Percentiles rank a stretch among this genome's conserved stretches.
Conservation (phyloP, 768 basidiomycete genomes). For the Collybiopsis confluens region DNA sequence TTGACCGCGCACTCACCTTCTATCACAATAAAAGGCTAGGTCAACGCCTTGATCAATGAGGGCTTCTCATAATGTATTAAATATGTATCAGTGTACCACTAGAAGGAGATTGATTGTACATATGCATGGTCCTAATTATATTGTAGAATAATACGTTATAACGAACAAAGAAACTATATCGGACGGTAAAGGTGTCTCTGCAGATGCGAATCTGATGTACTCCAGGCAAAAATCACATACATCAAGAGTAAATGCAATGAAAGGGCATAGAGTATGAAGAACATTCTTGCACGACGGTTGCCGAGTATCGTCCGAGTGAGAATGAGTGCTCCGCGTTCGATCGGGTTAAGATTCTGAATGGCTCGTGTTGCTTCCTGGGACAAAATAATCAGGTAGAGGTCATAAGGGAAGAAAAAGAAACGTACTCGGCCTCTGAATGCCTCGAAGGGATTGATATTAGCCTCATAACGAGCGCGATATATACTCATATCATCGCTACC, state of each 20-base stretch:
- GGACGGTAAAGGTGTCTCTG: slow-evolving; percentile 48
- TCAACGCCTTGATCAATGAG: slow-evolving; percentile 9
- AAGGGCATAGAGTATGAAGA: slow-evolving; percentile 85
- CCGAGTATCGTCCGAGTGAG: slow-evolving; percentile 85
- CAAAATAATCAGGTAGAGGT: slow-evolving; percentile 1
- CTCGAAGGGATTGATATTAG: slow-evolving; percentile 98
- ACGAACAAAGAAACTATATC: slow-evolving; percentile 21
- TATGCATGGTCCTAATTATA: slow-evolving; percentile 7
- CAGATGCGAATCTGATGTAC: slow-evolving; percentile 42
- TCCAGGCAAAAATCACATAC: slow-evolving; percentile 74
- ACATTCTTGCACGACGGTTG: slow-evolving; percentile 83
- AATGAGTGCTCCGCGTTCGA: slow-evolving; percentile 83
- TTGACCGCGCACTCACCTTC: slow-evolving; percentile 67
- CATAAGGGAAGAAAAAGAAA: slow-evolving; percentile 12
- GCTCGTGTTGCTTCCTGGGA: slow-evolving; percentile 89
- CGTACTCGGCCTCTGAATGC: slow-evolving; percentile 92
- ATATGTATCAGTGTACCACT: slow-evolving; percentile 4
- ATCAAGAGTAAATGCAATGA: slow-evolving; percentile 78
- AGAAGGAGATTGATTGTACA: neutral
- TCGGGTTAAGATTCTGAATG: slow-evolving; percentile 84
- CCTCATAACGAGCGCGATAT: slow-evolving; percentile 90
- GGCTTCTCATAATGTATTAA: neutral
- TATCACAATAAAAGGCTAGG: slow-evolving; percentile 40
- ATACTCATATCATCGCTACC: slow-evolving; percentile 73
- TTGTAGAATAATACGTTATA: slow-evolving; percentile 6